These are phyloP conservation scores for Termitomyces heimii DNA, from an alignment of 768 basidiomycete genomes.

Conservation along the genomic window DNA sequence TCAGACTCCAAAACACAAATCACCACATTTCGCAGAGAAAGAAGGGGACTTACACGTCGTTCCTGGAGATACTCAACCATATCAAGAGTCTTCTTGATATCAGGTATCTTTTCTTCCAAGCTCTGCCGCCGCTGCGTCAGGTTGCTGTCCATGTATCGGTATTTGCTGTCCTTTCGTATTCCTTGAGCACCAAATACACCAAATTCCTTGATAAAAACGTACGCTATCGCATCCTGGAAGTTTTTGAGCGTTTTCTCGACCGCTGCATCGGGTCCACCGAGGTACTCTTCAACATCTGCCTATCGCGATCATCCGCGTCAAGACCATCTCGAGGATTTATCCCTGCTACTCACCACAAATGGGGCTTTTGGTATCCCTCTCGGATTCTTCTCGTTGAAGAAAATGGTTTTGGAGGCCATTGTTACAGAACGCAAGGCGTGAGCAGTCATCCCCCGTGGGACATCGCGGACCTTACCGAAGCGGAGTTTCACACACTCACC, in stretches of 20 bases:
- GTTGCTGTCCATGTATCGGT: conserved; percentile 95
- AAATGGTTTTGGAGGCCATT: conserved; percentile 14
- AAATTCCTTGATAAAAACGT: conserved; percentile 27
- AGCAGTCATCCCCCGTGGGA: too few relatives aligned
- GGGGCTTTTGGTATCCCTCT: conserved; percentile 94
- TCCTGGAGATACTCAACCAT: conserved; percentile 84
- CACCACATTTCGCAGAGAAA: background rate
- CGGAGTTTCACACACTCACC: conserved; percentile 15
- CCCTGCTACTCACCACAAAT: conserved; percentile 62
- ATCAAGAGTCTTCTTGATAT: conserved; percentile 85
- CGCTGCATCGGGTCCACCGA: conserved; percentile 73
- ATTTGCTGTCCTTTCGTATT: conserved; percentile 70
- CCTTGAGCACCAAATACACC: conserved; percentile 14
- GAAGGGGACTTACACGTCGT: conserved; percentile 45
- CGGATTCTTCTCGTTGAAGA: conserved; percentile 53
- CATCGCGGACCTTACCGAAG: conserved; percentile 19
- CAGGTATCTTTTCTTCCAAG: conserved; percentile 92
- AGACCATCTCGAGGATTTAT: background rate
- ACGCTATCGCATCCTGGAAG: conserved; percentile 95
- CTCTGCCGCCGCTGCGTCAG: conserved; percentile 71
- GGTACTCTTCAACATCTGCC: conserved; percentile 84
- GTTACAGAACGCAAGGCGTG: too few relatives aligned
- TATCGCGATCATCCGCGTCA: conserved; percentile 23
- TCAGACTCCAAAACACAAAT: background rate
- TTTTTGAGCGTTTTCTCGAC: conserved; percentile 72